phyloP scores from a whole-genome alignment of 176 grass and related monocot species.

The Secale cereale region DNA sequence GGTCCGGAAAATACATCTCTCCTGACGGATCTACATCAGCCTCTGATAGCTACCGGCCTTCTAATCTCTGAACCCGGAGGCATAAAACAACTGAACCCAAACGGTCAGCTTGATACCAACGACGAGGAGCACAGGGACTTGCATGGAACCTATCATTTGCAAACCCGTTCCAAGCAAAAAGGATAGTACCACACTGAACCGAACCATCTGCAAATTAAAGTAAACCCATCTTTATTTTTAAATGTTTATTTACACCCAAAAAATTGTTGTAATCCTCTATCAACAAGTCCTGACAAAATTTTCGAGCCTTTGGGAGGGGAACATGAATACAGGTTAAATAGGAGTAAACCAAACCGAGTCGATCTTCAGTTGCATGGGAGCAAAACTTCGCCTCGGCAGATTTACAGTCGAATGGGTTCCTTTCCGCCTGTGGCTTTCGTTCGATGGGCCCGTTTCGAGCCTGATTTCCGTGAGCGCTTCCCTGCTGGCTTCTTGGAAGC shows the following conservation, averaged over 20 bases:
- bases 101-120: neutral
- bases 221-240: constrained; percentile 23
- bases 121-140: neutral
- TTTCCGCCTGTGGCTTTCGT: constrained; percentile 28
- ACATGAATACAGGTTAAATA: constrained; percentile 31
- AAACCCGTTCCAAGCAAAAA: neutral
- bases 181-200: neutral
- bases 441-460: constrained; percentile 51
- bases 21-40: too few relatives aligned
- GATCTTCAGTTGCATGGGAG: constrained; percentile 17
- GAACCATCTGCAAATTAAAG: neutral
- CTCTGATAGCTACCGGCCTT: too few relatives aligned
- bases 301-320: constrained; percentile 18
- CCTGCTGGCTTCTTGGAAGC: constrained; percentile 42
- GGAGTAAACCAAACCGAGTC: constrained; percentile 23
- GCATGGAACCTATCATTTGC: neutral
- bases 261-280: constrained; percentile 41
- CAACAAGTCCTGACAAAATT: constrained; percentile 57
- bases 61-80: too few relatives aligned
- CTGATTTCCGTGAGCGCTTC: constrained; percentile 54
- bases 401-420: constrained; percentile 50
- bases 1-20: too few relatives aligned
- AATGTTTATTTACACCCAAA: constrained; percentile 69
- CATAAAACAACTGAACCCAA: neutral
- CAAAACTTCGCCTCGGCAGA: constrained; percentile 31